Evolutionary conservation across 768 basidiomycete genomes (phyloP), one percentile per base, ranked within the genome.

Genomic region (Amanita jacksonii): DNA sequence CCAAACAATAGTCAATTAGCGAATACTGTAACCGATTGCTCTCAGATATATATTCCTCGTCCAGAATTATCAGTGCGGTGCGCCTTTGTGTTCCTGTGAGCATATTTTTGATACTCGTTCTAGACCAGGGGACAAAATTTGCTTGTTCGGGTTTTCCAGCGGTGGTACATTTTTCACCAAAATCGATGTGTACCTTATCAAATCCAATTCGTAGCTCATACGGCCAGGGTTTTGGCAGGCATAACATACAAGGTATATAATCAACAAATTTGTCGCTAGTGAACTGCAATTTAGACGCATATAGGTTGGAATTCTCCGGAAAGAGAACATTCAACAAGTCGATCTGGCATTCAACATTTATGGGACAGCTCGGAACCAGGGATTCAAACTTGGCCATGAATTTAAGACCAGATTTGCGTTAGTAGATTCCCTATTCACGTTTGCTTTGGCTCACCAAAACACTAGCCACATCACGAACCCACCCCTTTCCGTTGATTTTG

Each of bases 291-390:
- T 12, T 19, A 28, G 52, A 20, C 44, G 38, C 30, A 54, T n/a
- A n/a, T n/a, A 52, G 32, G 47, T 57, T 24, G 53, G 50, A 3
- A 49, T 57, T 13, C 42, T 57, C 5, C 55, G 53, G n/a, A 32
- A 30, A n/a, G 27, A 37, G 8, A 48, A 48, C 36, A 42, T 41
- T n/a, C 39, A 54, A 24, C 41, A 52, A 33, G 46, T 47, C 10
- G 31, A 62, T 22, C 62, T 64, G 20, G 62, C 61, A 8, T 64
- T 62, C 47, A 53, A 57, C 16, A 55, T 64, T 45, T 64, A 60
- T 43, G 57, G 57, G 28, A 51, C 49, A 7, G 52, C 54, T 0
- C 60, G 57, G 18, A 47, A 58, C 6, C 36, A 47, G 16, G 62
- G 62, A 5, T 55, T 55, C 46, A 54, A 57, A 25, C 57, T 61